Percentiles rank a stretch among this genome's conserved stretches.
phyloP scores from a whole-genome alignment of 83 land plant species.

The Picea abies region DNA sequence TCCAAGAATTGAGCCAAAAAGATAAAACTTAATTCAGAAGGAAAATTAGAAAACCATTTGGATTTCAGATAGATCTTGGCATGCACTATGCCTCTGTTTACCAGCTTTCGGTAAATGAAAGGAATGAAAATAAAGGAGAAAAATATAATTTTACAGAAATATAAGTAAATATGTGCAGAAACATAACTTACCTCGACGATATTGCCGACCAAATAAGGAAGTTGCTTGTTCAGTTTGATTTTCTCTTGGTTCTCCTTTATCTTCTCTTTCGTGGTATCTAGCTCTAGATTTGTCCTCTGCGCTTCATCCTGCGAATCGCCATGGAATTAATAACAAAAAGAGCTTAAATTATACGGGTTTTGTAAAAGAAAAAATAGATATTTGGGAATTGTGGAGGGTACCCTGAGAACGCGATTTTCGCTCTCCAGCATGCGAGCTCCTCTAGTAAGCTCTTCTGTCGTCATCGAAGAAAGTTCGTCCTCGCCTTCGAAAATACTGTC shows the following conservation, averaged over 20 bases:
- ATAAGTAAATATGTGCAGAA: background rate
- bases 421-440: conserved; percentile 90
- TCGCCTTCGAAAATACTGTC: conserved; percentile 26
- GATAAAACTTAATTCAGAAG: no score
- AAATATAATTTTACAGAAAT: background rate
- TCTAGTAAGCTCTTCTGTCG: conserved; percentile 85
- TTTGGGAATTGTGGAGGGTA: conserved; percentile 4
- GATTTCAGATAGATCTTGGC: no score
- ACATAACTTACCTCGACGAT: conserved; percentile 84
- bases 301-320: conserved; percentile 69
- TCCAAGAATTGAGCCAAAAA: no score
- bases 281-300: conserved; percentile 76
- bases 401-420: conserved; percentile 92
- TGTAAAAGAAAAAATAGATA: no score
- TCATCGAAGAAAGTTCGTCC: conserved; percentile 80
- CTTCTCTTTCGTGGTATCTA: conserved; percentile 87
- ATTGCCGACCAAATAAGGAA: conserved; percentile 98
- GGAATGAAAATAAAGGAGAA: background rate
- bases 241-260: conserved; percentile 98
- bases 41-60: no score
- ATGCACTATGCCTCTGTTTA: no score
- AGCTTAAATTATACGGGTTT: no score
- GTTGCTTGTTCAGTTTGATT: conserved; percentile 96
- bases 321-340: background rate
- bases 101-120: no score